Evolutionary conservation across 306 rosid genomes (phyloP), one percentile per base, ranked within the genome.

Genomic region (Trifolium fragiferum): DNA sequence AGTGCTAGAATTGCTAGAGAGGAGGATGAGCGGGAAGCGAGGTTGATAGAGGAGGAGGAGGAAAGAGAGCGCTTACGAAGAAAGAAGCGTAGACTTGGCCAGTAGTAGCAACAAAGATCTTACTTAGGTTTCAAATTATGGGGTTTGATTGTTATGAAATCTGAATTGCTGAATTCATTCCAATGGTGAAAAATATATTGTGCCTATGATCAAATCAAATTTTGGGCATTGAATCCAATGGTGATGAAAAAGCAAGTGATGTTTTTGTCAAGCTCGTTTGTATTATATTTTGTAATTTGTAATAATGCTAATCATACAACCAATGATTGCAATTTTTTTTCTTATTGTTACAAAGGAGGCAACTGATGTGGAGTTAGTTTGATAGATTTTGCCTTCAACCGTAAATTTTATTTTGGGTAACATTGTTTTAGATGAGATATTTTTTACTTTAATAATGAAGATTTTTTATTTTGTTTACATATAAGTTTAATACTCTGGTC

Each of bases 21-120:
- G 82, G 97, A 91, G 82, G 97, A 91, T 63, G 97, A 89, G 58
- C 90, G 87, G 81, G 83, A 89, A 64, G 84, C 65, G 20, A 75
- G 82, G 72, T 30, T 83, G 84, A 76, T 86, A 57, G 83, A 86
- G 67, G 86, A 76, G 62, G 91, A 86, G 66, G 96, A 86, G 40
- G 83, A 82, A 77, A 76, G 80, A 54, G 80, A 78, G 47, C 81
- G 85, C 27, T 46, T 81, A 14, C 67, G 77, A 40, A 4, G 62
- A 21, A 85, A 87, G 85, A 89, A 71, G 86, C 90, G 85, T 2
- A 85, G 49, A 83, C 68, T 79, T 18, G 89, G 66, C 10, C 6
- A 16, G 13, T 21, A 66, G 51, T 35, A 33, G 5, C 23, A 35
- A 25, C 16, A 65, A 14, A 73, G 9, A 41, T 32, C 58, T 23